Percentiles rank a stretch among this genome's conserved stretches.
Conservation (phyloP, 164 flowering plant species). For the Vitis labrusca region DNA sequence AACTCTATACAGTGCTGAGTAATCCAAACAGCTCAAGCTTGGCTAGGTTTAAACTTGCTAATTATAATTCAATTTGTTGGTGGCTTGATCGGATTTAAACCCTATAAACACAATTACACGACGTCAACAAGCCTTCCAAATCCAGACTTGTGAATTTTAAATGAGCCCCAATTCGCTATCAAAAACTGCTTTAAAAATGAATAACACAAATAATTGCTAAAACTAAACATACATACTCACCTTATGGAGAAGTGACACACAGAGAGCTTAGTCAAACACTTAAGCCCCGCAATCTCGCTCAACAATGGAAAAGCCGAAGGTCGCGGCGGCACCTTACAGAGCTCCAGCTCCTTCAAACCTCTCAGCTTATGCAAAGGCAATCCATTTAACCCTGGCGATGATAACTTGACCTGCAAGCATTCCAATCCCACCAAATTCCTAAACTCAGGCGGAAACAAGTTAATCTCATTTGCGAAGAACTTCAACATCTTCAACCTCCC, state of each 20-base stretch:
- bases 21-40: too few relatives aligned
- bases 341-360: constrained; percentile 83
- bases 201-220: not conserved
- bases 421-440: constrained; percentile 58
- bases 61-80: too few relatives aligned
- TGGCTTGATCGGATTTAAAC: too few relatives aligned
- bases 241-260: constrained; percentile 88
- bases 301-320: constrained; percentile 57
- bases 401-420: constrained; percentile 71
- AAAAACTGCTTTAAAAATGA: not conserved
- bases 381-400: constrained; percentile 57
- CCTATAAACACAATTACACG: too few relatives aligned
- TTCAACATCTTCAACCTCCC: constrained; percentile 64
- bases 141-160: too few relatives aligned
- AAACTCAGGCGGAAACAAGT: constrained; percentile 69
- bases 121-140: too few relatives aligned
- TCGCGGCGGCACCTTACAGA: constrained; percentile 63
- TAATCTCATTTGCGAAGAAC: constrained; percentile 81
- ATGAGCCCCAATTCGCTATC: too few relatives aligned
- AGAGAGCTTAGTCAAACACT: constrained; percentile 71
- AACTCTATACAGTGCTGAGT: too few relatives aligned
- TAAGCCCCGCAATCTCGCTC: constrained; percentile 66
- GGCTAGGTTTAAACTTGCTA: too few relatives aligned
- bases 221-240: constrained; percentile 24
- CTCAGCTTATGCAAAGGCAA: constrained; percentile 56